phyloP scores from a whole-genome alignment of 2,329 filamentous ascomycete genomes.

The Rhynchosporium secalis region DNA sequence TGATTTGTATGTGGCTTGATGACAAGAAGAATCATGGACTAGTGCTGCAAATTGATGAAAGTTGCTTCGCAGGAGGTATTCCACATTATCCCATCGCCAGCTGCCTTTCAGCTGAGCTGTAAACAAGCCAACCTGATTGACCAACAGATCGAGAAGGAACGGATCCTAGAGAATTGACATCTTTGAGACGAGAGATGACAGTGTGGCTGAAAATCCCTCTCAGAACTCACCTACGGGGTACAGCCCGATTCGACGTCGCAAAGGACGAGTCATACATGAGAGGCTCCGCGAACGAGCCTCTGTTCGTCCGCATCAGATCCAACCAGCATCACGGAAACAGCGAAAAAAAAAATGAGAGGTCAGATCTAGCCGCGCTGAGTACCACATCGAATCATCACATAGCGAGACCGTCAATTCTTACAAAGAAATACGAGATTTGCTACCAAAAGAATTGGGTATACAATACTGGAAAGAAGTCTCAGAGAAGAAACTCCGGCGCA shows the following conservation, averaged over 20 bases:
- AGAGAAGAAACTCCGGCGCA: no score
- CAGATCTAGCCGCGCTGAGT: slow-evolving; percentile 7
- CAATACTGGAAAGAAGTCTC: no score
- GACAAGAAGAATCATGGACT: background rate
- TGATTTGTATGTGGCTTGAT: background rate
- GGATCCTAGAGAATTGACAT: no score
- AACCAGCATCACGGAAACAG: background rate
- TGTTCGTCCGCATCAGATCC: background rate
- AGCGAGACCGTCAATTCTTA: background rate
- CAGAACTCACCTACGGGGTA: background rate
- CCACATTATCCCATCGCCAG: no score
- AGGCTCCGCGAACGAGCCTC: slow-evolving; percentile 13
- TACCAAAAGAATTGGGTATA: no score
- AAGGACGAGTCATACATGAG: slow-evolving; percentile 28
- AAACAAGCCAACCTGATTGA: no score
- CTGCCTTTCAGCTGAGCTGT: no score
- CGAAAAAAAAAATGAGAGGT: slow-evolving; percentile 24
- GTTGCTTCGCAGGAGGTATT: no score
- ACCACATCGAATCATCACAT: background rate
- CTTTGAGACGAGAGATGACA: slow-evolving; percentile 18
- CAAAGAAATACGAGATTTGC: background rate
- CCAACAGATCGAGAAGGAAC: no score
- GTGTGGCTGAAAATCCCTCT: background rate
- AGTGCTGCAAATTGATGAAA: background rate
- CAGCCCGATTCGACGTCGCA: slow-evolving; percentile 20